Evolutionary conservation across 352 stramenopile genomes (phyloP), one percentile per base, ranked within the genome.

Genomic region (Thraustochytrium sp.): DNA sequence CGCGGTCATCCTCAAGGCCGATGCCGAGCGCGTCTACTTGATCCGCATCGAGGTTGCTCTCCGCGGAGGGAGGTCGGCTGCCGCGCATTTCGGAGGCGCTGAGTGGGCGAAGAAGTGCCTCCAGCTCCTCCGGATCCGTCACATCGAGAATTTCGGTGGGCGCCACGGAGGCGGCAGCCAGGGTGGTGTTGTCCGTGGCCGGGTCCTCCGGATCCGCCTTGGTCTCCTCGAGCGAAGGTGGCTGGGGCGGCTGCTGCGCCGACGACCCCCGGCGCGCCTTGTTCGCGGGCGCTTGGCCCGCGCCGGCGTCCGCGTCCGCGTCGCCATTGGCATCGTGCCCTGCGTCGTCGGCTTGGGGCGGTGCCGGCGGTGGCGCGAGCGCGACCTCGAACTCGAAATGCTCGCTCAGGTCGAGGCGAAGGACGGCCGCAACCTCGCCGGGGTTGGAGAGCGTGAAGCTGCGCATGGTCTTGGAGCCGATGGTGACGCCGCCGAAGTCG

Each of bases 401-500:
- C 0, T 85, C 87, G 2, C 54, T 76, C 9, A 97, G 82, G 76
- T 97, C 91, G 1, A 97, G 84, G 0, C 90, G n/a, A 3, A 97
- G 85, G 23, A 86, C 89, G 0, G 93, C 91, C 0, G 90, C 26
- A n/a, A 97, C 96, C 11, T 84, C 82, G 31, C 90, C 92, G 38
- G 88, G 86, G 82, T 97, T 97, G 38, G 90, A 87, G 1, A 97
- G 48, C 0, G 90, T 89, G 0, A 97, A 51, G 0, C 90, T 75
- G 0, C 88, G 87, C 4, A 89, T 89, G 0, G 93, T 88, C 0
- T 87, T 90, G 2, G 92, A 90, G 3, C 92, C 93, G 11, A 96
- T 84, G 8, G 94, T 89, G 4, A 96, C 89, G 31, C 91, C 88
- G 26, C 89, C 92, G 82, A 95, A 97, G n/a, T 92, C 90, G 4